Evolutionary conservation across 1,284 basidiomycete species (phyloP), one percentile per base, ranked within the genome.

Genomic region (Exobasidium cylindrosporum): DNA sequence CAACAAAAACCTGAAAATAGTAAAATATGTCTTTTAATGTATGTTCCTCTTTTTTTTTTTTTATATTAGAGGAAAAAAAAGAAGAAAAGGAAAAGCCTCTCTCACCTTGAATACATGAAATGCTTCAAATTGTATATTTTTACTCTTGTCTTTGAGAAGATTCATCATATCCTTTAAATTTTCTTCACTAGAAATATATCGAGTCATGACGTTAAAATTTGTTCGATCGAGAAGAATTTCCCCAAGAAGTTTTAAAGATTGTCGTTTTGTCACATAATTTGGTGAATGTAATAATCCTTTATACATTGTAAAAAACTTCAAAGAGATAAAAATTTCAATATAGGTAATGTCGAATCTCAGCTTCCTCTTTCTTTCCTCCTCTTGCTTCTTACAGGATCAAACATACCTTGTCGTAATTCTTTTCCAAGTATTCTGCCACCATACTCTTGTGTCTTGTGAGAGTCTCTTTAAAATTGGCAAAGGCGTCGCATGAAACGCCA

Each of bases 161-260:
- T 98, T 98, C 95, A 99, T 99, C 92, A 98, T 97, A 87, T 95
- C 91, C 87, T 97, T 97, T 65, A 99, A 85, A 79, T 98, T 99
- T 43, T 89, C 89, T 64, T 86, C 84, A 54, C 68, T 68, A 4
- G 90, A 87, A 72, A 98, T 97, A 81, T 97, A 99, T n/a, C 88
- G 86, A 0, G 95, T 97, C 95, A 99, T 99, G 77, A 97, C 90
- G 73, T 86, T 90, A 83, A 97, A 98, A 82, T 98, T 98, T 47
- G 93, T 92, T 29, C 95, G 87, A 82, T 98, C 96, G 53, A 99
- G 87, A 1, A 98, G 84, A 81, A 98, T 97, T 82, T 98, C 96
- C 70, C 96, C 95, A 1, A 99, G 87, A 1, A 98, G 86, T 82
- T 99, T 99, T 76, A 99, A 87, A 0, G 94, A 97, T 81, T 99